These are phyloP conservation scores for Microcyclospora pomicola DNA, from an alignment of 2,329 filamentous ascomycete genomes.

Conservation along the genomic window DNA sequence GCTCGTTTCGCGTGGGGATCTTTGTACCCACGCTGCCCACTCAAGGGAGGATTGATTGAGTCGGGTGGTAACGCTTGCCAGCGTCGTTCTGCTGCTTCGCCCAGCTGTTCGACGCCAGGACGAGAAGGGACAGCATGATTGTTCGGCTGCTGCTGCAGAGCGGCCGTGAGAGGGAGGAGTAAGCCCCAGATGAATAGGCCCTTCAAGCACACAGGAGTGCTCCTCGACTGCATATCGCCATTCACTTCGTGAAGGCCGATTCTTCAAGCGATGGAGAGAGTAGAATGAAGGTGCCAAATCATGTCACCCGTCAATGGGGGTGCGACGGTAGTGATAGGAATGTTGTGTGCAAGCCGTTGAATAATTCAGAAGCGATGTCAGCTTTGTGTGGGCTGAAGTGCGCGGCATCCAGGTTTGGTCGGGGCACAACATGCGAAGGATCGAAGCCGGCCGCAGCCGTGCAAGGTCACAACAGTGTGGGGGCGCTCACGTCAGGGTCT, in stretches of 20 bases:
- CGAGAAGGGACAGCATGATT: conserved; percentile 8
- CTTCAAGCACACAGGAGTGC: conserved; percentile 15
- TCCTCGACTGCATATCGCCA: conserved; percentile 20
- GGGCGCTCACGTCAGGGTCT: no score
- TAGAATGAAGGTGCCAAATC: neutral
- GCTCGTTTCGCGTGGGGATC: conserved; percentile 13
- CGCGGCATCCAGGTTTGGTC: no score
- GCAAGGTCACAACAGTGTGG: no score
- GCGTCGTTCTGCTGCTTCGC: conserved; percentile 10
- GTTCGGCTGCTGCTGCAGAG: conserved; percentile 26
- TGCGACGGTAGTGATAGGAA: no score
- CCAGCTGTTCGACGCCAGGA: conserved; percentile 7
- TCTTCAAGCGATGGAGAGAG: neutral
- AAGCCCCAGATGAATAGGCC: conserved; percentile 18
- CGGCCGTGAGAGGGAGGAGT: conserved; percentile 19
- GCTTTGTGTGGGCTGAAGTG: no score
- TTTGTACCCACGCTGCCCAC: conserved; percentile 14
- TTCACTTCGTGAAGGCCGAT: conserved; percentile 1
- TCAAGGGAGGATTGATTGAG: conserved; percentile 15
- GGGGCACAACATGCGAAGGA: no score
- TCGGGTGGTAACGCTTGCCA: conserved; percentile 7
- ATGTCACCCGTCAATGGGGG: no score
- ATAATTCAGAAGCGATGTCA: no score
- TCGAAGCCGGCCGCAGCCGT: no score
- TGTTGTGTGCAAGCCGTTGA: no score